These are phyloP conservation scores for Rhodotorula sp. DNA, from an alignment of 1,284 basidiomycete species.

Conservation along the genomic window DNA sequence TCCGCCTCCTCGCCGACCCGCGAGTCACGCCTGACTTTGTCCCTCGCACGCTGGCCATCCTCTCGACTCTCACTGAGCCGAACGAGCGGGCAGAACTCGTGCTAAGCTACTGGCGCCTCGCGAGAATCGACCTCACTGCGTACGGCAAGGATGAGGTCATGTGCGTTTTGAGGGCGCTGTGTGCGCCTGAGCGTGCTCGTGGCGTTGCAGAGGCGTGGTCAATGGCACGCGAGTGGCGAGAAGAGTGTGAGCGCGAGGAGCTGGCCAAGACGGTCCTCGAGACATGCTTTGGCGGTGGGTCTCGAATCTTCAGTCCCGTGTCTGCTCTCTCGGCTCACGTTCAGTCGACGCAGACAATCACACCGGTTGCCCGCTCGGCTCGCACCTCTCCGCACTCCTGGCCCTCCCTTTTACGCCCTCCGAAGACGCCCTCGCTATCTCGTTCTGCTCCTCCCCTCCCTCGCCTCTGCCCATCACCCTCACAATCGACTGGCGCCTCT, in stretches of 20 bases:
- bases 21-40: conserved; percentile 32
- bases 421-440: conserved; percentile 24
- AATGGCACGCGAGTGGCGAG: conserved; percentile 25
- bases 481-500: conserved; percentile 34
- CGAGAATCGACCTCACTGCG: conserved; percentile 12
- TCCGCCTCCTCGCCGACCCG: conserved; percentile 34
- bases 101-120: conserved; percentile 32
- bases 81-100: conserved; percentile 22
- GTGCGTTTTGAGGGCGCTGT: conserved; percentile 28
- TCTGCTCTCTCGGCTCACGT: background rate
- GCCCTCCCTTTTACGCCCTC: conserved; percentile 22
- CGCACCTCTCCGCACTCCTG: conserved; percentile 32
- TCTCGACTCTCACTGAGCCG: conserved; percentile 5
- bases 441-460: conserved; percentile 22
- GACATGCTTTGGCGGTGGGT: conserved; percentile 37
- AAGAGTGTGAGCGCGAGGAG: conserved; percentile 16
- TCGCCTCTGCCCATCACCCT: conserved; percentile 3
- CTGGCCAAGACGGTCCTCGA: conserved; percentile 21
- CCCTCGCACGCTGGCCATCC: conserved; percentile 25
- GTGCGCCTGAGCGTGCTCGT: conserved; percentile 15
- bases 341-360: conserved; percentile 19
- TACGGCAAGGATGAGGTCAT: conserved; percentile 16
- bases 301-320: no score
- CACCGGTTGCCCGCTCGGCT: conserved; percentile 8
- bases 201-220: conserved; percentile 36